Conservation (phyloP, 352 stramenopile species). For the Pythium dissimile region DNA sequence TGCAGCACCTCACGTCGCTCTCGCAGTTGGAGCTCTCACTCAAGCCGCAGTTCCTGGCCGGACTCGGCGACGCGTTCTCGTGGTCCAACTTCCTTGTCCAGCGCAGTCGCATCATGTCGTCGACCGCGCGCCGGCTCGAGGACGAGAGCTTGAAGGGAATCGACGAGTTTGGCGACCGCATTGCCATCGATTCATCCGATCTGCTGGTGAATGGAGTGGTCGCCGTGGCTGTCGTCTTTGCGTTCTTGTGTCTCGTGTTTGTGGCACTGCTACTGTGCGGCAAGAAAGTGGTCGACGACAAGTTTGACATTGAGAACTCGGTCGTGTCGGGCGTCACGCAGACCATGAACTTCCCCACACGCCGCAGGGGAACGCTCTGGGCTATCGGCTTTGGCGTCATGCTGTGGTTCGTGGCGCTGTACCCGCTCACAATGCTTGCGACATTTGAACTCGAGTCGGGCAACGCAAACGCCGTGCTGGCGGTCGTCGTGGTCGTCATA, state of each 20-base stretch:
- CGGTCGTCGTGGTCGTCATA: conserved; percentile 21
- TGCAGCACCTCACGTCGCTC: conserved; percentile 39
- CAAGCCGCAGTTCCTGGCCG: conserved; percentile 29
- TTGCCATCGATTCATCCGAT: conserved; percentile 24
- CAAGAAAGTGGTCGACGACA: conserved; percentile 14
- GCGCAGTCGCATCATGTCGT: not conserved
- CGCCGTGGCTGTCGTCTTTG: conserved; percentile 23
- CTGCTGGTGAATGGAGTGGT: conserved; percentile 26
- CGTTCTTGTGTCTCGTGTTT: conserved; percentile 21
- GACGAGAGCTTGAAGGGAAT: conserved; percentile 19
- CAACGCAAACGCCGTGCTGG: conserved; percentile 20
- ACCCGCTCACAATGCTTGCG: conserved; percentile 31
- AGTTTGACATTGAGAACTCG: conserved; percentile 23
- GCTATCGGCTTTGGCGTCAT: conserved; percentile 37
- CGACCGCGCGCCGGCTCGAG: conserved; percentile 18
- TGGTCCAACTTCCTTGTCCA: conserved; percentile 48
- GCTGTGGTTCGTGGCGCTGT: conserved; percentile 36
- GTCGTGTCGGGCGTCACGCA: conserved; percentile 2
- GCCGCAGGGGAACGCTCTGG: conserved; percentile 25
- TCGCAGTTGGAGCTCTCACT: conserved; percentile 36
- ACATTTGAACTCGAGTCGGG: conserved; percentile 34
- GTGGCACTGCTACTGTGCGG: conserved; percentile 13
- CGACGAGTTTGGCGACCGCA: conserved; percentile 28
- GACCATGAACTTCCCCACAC: not conserved
- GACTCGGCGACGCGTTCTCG: conserved; percentile 44